A percentile compares a stretch with the other conserved stretches of the same genome.
Evolutionary conservation across 2,329 filamentous ascomycete genomes (phyloP).

Genomic region (Rachicladosporium sp.): DNA sequence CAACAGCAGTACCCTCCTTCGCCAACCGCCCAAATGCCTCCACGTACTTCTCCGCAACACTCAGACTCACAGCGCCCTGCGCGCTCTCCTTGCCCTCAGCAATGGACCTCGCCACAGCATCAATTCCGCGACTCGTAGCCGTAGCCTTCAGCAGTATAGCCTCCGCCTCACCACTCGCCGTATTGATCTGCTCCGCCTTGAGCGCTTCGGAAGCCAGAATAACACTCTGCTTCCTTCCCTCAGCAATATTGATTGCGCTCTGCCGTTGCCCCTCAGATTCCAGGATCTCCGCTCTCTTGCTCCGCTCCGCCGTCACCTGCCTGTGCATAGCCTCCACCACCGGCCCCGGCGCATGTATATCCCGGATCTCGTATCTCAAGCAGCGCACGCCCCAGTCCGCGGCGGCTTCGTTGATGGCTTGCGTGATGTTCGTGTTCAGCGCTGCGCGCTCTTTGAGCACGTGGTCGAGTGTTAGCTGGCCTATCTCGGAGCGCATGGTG

Average conservation of each 20-base stretch:
- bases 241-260: constrained; percentile 96
- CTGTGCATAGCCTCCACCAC: constrained; percentile 98
- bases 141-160: constrained; percentile 76
- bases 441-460: constrained; percentile 94
- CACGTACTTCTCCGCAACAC: constrained; percentile 94
- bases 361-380: constrained; percentile 91
- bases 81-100: constrained; percentile 60
- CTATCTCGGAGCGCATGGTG: constrained; percentile 97
- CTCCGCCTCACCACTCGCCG: constrained; percentile 82
- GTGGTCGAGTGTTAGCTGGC: constrained; percentile 89
- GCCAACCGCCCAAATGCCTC: constrained; percentile 87
- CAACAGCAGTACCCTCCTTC: constrained; percentile 87
- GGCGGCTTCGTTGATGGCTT: constrained; percentile 94
- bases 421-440: constrained; percentile 96
- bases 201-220: constrained; percentile 91
- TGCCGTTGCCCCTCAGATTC: constrained; percentile 95
- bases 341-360: constrained; percentile 88
- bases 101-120: constrained; percentile 65
- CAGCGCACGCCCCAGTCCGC: constrained; percentile 95
- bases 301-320: constrained; percentile 92
- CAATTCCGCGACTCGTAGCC: constrained; percentile 80
- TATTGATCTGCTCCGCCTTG: constrained; percentile 83
- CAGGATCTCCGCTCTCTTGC: constrained; percentile 93
- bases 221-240: constrained; percentile 92
- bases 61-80: constrained; percentile 72